Percentiles rank a stretch among this genome's conserved stretches.
These are phyloP conservation scores for Lactarius sanguifluus DNA, from an alignment of 768 basidiomycete genomes.

Conservation along the genomic window DNA sequence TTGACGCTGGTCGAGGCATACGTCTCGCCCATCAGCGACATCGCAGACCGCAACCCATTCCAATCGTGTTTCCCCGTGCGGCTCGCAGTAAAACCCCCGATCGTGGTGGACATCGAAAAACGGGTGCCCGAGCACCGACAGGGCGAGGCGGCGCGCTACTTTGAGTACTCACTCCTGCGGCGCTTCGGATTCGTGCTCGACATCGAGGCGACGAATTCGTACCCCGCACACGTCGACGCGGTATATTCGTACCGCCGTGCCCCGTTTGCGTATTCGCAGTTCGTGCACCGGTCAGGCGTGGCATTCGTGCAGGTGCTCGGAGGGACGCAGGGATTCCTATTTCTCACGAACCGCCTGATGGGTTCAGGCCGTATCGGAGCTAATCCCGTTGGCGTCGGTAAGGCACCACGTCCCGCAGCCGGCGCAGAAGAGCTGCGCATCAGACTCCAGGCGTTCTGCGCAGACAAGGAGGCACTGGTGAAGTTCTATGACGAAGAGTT, in stretches of 20 bases:
- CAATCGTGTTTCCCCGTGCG: slow-evolving; percentile 86
- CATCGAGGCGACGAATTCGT: slow-evolving; percentile 73
- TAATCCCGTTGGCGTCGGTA: slow-evolving; percentile 21
- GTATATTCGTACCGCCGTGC: slow-evolving; percentile 86
- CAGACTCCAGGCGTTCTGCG: slow-evolving; percentile 41
- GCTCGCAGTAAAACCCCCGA: slow-evolving; percentile 73
- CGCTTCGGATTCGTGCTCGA: slow-evolving; percentile 83
- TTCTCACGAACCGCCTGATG: slow-evolving; percentile 86
- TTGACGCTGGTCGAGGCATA: slow-evolving; percentile 92
- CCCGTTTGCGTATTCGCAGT: slow-evolving; percentile 81
- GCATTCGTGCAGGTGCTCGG: slow-evolving; percentile 89
- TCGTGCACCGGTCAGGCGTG: slow-evolving; percentile 85
- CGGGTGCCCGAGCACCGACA: slow-evolving; percentile 68
- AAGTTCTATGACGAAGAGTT: slow-evolving; percentile 35
- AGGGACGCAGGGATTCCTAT: slow-evolving; percentile 76
- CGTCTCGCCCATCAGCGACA: slow-evolving; percentile 87
- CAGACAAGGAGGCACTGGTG: slow-evolving; percentile 37
- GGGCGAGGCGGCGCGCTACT: slow-evolving; percentile 56
- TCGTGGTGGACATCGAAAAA: slow-evolving; percentile 62
- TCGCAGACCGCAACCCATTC: slow-evolving; percentile 83
- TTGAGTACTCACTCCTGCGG: slow-evolving; percentile 75
- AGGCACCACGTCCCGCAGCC: slow-evolving; percentile 34
- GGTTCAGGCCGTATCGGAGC: slow-evolving; percentile 63
- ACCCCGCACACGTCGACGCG: slow-evolving; percentile 80
- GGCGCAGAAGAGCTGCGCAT: slow-evolving; percentile 37